phyloP scores from a whole-genome alignment of 2,329 filamentous ascomycete species.

The Xylariaceae sp. region DNA sequence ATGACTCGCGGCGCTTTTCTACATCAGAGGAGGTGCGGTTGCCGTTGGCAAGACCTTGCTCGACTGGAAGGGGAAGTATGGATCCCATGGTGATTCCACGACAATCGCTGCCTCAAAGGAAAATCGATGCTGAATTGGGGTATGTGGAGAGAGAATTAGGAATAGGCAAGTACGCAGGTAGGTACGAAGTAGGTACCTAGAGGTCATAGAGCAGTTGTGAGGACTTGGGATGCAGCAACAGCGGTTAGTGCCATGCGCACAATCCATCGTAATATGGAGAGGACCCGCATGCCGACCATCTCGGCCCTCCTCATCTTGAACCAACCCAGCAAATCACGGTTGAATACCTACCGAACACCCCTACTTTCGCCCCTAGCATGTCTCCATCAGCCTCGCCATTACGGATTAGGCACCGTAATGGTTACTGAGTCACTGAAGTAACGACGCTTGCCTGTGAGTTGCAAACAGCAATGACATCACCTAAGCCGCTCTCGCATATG shows the following conservation, averaged over 20 bases:
- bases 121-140: not conserved
- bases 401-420: not conserved
- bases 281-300: slow-evolving; percentile 9
- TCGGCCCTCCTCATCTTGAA: slow-evolving; percentile 11
- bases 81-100: slow-evolving; percentile 4
- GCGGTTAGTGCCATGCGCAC: not conserved
- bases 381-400: slow-evolving; percentile 12
- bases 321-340: slow-evolving; percentile 11
- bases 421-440: not conserved
- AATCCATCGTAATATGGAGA: not conserved
- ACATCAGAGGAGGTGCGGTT: slow-evolving; percentile 9
- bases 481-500: not conserved
- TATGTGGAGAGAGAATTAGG: not conserved
- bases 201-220: not conserved
- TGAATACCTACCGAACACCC: not conserved
- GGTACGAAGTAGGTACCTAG: no score
- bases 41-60: slow-evolving; percentile 8
- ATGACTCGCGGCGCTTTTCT: slow-evolving; percentile 9
- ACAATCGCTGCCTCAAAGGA: not conserved
- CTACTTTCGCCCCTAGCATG: not conserved
- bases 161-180: not conserved
- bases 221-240: not conserved
- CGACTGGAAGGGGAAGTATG: slow-evolving; percentile 7
- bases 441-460: not conserved
- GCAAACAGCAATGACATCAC: not conserved